phyloP scores from a whole-genome alignment of 164 flowering plant species.

The Cinnamomum micranthum region DNA sequence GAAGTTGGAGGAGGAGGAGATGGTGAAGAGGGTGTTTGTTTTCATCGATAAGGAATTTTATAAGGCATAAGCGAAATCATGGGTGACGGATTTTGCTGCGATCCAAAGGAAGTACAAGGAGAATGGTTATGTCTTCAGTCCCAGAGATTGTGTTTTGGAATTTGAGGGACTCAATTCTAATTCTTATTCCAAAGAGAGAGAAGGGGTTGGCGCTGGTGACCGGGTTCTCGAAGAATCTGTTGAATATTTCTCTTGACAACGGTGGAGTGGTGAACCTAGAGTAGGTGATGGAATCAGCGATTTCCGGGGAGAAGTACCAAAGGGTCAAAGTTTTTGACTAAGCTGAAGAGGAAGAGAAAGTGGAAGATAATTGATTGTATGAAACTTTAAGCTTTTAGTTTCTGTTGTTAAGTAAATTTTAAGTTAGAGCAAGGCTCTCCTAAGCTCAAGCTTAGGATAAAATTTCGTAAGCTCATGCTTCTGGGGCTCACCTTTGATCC shows the following conservation, averaged over 20 bases:
- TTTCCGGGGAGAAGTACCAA: constrained; percentile 29
- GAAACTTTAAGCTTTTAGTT: no score
- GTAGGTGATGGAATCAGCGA: constrained; percentile 35
- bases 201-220: no score
- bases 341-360: neutral
- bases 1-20: constrained; percentile 18
- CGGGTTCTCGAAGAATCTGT: constrained; percentile 52
- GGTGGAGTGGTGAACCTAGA: constrained; percentile 33
- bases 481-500: no score
- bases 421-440: no score
- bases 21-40: constrained; percentile 48
- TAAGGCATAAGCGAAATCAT: constrained; percentile 24
- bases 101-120: constrained; percentile 34
- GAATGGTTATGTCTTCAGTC: constrained; percentile 23
- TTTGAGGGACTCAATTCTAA: no score
- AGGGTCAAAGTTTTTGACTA: constrained; percentile 35
- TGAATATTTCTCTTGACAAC: constrained; percentile 39
- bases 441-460: no score
- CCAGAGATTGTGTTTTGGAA: constrained; percentile 60
- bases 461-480: no score
- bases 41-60: constrained; percentile 70
- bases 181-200: constrained; percentile 32
- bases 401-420: no score
- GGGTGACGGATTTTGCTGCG: constrained; percentile 48
- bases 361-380: no score